phyloP scores from a whole-genome alignment of 2,329 filamentous ascomycete species.

The Pestalotiopsis sp. region DNA sequence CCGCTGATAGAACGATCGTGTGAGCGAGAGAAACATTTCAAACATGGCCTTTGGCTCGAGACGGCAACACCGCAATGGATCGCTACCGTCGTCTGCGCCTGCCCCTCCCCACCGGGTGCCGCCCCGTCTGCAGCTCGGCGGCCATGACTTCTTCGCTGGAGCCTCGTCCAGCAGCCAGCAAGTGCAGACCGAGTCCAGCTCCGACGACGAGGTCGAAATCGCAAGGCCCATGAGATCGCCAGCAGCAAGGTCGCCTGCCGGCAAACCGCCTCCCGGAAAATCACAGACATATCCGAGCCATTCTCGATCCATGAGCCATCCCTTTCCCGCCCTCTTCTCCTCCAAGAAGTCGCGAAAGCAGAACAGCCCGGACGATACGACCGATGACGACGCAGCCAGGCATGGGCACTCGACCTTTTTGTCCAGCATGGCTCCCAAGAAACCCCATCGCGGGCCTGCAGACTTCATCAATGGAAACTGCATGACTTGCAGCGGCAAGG shows the following conservation, averaged over 20 bases:
- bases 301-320: conserved; percentile 76
- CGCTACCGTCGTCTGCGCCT: neutral
- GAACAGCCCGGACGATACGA: conserved; percentile 40
- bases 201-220: conserved; percentile 29
- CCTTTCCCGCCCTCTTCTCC: conserved; percentile 73
- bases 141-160: conserved; percentile 22
- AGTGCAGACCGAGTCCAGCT: conserved; percentile 35
- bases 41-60: conserved; percentile 12
- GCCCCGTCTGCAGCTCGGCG: conserved; percentile 27
- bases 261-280: neutral
- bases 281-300: conserved; percentile 37
- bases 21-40: neutral
- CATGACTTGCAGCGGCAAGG: conserved; percentile 81
- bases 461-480: conserved; percentile 74
- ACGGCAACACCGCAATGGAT: neutral
- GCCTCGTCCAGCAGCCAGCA: conserved; percentile 22
- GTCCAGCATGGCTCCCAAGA: conserved; percentile 33
- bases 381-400: conserved; percentile 45
- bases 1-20: neutral
- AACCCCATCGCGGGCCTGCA: conserved; percentile 24
- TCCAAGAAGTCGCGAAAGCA: conserved; percentile 57
- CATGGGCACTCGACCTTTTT: conserved; percentile 28
- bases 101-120: conserved; percentile 22
- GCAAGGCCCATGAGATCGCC: conserved; percentile 17
- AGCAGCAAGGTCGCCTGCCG: neutral